These are phyloP conservation scores for Pittosporum tobira DNA, from an alignment of 129 eudicot genomes.

Conservation along the genomic window DNA sequence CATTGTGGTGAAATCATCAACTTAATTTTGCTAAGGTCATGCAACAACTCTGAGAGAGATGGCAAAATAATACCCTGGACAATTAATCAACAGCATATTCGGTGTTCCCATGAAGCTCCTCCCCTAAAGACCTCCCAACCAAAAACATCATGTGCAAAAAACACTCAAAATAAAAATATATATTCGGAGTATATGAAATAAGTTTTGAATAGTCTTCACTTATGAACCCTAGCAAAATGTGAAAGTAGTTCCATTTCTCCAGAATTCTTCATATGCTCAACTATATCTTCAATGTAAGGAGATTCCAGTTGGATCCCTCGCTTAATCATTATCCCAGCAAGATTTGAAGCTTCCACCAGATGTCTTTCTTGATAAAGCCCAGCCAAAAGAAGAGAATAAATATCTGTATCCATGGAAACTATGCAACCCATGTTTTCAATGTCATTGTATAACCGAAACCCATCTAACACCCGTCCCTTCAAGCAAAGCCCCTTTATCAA, in stretches of 20 bases:
- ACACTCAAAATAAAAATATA: too few species aligned
- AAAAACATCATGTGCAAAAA: background rate
- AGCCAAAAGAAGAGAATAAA: conserved; percentile 41
- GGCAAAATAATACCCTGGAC: background rate
- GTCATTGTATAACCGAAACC: conserved; percentile 37
- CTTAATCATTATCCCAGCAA: conserved; percentile 42
- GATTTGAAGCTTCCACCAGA: conserved; percentile 54
- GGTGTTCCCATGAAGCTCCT: background rate
- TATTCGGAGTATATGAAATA: background rate
- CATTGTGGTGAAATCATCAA: background rate
- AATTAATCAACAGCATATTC: background rate
- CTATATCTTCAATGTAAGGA: conserved; percentile 31
- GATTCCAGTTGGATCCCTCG: conserved; percentile 31
- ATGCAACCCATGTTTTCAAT: conserved; percentile 40
- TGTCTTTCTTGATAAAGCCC: conserved; percentile 39
- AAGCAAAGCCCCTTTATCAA: conserved; percentile 36
- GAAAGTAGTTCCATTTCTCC: conserved; percentile 38
- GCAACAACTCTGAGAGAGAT: background rate
- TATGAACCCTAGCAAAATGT: conserved; percentile 15
- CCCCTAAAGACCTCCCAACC: background rate
- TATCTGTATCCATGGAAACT: conserved; percentile 46
- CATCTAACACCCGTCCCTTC: conserved; percentile 42
- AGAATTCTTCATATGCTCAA: conserved; percentile 25
- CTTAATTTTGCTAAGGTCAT: background rate
- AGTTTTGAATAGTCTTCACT: conserved; percentile 7